phyloP scores from a whole-genome alignment of 148 eudicot genomes.

The Diospyros lotus region DNA sequence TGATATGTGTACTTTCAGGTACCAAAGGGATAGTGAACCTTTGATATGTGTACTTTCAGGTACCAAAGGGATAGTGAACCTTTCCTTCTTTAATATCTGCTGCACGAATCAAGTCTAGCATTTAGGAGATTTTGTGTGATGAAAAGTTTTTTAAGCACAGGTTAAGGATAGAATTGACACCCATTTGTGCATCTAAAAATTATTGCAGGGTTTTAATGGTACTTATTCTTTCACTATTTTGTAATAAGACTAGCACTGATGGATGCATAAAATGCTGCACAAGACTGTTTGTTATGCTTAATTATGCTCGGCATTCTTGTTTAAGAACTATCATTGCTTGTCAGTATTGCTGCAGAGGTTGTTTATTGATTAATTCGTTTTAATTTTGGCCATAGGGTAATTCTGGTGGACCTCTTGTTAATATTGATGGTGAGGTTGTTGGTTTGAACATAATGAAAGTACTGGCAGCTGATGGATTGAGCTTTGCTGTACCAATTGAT shows the following conservation, averaged over 20 bases:
- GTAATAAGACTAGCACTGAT: not conserved
- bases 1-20: not conserved
- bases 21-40: not conserved
- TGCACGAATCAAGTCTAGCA: not conserved
- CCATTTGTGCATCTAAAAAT: not conserved
- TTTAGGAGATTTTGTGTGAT: not conserved
- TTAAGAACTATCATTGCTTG: not conserved
- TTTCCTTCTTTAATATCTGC: not conserved
- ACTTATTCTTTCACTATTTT: not conserved
- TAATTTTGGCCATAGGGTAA: conserved; percentile 55
- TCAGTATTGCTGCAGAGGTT: not conserved
- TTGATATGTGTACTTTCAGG: not conserved
- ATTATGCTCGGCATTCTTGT: conserved; percentile 1
- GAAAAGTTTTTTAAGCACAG: not conserved
- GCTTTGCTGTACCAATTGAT: conserved; percentile 93
- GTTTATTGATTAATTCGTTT: not conserved
- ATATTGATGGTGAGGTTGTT: conserved; percentile 87
- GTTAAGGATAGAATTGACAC: not conserved
- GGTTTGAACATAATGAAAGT: conserved; percentile 91
- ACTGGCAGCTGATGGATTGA: conserved; percentile 71
- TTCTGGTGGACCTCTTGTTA: conserved; percentile 97
- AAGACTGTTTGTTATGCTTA: not conserved
- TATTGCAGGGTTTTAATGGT: not conserved
- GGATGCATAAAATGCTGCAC: not conserved
- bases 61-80: not conserved